phyloP scores from a whole-genome alignment of 106 monocot species.

The Apostasia shenzhenica region DNA sequence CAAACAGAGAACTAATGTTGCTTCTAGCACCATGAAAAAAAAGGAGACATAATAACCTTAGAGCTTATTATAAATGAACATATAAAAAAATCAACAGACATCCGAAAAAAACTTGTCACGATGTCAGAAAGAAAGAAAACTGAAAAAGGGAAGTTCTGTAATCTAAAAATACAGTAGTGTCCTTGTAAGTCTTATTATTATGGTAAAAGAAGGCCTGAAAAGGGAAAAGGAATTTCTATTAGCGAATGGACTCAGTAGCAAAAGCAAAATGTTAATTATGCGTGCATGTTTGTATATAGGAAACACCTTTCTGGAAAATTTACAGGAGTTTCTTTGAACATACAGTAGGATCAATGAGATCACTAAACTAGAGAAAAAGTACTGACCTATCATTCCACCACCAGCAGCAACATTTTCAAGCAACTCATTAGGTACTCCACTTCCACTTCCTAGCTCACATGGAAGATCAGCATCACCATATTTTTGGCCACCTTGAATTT shows the following conservation, averaged over 20 bases:
- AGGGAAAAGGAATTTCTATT: too few species aligned
- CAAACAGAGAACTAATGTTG: too few species aligned
- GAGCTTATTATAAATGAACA: too few species aligned
- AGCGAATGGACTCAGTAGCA: not conserved
- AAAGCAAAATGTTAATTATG: not conserved
- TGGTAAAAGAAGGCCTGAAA: too few species aligned
- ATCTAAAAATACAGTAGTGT: too few species aligned
- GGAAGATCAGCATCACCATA: slow-evolving; percentile 91
- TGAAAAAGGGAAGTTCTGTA: too few species aligned
- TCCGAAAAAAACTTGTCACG: too few species aligned
- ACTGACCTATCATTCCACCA: slow-evolving; percentile 87
- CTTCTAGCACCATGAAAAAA: too few species aligned
- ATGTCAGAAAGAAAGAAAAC: too few species aligned
- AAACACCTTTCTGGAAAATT: not conserved
- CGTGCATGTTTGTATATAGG: not conserved
- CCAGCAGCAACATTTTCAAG: slow-evolving; percentile 67
- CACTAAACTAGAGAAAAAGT: not conserved
- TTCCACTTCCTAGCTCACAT: slow-evolving; percentile 93
- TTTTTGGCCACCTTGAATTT: slow-evolving; percentile 57
- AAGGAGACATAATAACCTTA: too few species aligned
- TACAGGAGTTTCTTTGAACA: not conserved
- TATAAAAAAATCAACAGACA: too few species aligned
- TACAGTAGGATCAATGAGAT: not conserved
- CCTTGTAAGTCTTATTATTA: too few species aligned
- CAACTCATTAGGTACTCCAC: slow-evolving; percentile 47